Conservation (phyloP, 208 protist species). For the Acanthamoeba royreba region DNA sequence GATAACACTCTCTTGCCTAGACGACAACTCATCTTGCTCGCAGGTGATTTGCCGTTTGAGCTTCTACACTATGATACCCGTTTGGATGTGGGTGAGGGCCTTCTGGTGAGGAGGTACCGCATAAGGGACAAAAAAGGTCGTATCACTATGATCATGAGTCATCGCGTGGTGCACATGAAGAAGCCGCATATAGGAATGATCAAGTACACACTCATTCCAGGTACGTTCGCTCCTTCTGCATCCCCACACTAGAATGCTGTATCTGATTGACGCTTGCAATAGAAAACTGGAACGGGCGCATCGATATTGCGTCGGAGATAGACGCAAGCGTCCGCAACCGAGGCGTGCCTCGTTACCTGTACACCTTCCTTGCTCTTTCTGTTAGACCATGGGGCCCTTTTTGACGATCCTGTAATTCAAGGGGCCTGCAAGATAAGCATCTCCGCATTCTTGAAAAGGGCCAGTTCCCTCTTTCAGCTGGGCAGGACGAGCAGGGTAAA, state of each 20-base stretch:
- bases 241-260: background rate
- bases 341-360: background rate
- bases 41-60: background rate
- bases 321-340: background rate
- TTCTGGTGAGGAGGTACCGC: background rate
- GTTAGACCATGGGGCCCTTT: no score
- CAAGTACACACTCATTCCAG: slow-evolving; percentile 1
- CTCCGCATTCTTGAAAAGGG: background rate
- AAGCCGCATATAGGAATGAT: background rate
- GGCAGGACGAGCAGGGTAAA: background rate
- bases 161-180: background rate
- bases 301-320: background rate
- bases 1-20: background rate
- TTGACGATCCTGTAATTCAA: background rate
- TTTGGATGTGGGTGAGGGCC: background rate
- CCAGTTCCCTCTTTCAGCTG: background rate
- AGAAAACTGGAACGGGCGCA: background rate
- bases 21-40: background rate
- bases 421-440: background rate
- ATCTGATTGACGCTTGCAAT: background rate
- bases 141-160: background rate
- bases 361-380: background rate
- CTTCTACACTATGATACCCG: background rate
- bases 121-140: background rate
- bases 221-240: background rate